A percentile compares a stretch with the other conserved stretches of the same genome.
These are phyloP conservation scores for Pachysandra terminalis DNA, from an alignment of 164 flowering plant species.

Conservation along the genomic window DNA sequence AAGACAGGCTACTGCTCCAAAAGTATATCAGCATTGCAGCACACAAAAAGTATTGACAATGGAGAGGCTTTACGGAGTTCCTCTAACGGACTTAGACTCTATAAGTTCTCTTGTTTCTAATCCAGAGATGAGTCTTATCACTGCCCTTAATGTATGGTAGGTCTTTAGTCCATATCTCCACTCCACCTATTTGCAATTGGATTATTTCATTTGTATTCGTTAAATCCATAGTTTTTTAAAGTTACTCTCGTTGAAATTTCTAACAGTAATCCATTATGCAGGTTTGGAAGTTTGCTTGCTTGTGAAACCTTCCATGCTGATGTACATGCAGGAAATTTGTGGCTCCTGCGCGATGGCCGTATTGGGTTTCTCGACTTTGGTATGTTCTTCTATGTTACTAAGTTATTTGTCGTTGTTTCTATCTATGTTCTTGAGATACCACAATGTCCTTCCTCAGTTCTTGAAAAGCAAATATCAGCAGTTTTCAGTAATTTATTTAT, in stretches of 20 bases:
- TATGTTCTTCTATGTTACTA: conserved; percentile 21
- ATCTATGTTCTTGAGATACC: background rate
- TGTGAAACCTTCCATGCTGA: conserved; percentile 97
- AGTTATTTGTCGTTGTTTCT: background rate
- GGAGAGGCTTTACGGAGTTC: conserved; percentile 98
- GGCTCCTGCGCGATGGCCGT: conserved; percentile 94
- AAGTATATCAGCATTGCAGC: conserved; percentile 72
- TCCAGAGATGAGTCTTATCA: conserved; percentile 87
- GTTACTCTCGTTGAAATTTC: background rate
- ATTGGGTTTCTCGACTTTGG: conserved; percentile 97
- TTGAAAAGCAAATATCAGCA: background rate
- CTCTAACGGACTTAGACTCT: conserved; percentile 88
- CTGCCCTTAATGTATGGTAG: conserved; percentile 95
- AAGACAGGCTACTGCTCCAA: conserved; percentile 89
- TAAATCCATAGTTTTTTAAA: background rate
- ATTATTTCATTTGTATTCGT: conserved; percentile 6
- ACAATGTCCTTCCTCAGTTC: background rate
- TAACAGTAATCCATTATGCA: conserved; percentile 24
- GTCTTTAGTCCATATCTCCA: conserved; percentile 18
- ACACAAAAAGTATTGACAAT: conserved; percentile 72
- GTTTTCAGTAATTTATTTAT: background rate
- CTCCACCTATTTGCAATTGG: background rate
- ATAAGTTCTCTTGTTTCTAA: conserved; percentile 79
- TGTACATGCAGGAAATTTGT: conserved; percentile 96
- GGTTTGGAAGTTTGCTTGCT: conserved; percentile 98